Percentiles rank a stretch among this genome's conserved stretches.
Evolutionary conservation across 208 protist species (phyloP).

Genomic region (Leishmania aethiopica): DNA sequence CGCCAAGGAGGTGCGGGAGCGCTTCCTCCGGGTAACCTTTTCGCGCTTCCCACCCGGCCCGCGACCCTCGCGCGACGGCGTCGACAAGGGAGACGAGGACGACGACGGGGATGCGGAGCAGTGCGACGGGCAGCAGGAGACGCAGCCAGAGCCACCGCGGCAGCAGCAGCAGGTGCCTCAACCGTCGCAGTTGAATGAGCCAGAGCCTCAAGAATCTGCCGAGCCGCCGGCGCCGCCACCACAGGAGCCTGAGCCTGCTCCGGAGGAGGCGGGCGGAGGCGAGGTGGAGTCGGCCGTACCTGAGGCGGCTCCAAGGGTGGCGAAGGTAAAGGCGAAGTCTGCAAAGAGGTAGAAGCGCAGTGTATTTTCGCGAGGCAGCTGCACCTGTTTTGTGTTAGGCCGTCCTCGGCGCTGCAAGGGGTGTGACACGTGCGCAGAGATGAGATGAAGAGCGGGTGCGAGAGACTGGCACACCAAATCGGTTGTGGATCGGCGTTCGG

Average conservation of each 20-base stretch:
- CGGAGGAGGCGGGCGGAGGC: background rate
- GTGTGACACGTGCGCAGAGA: background rate
- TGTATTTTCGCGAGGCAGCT: background rate
- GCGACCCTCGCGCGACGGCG: conserved; percentile 26
- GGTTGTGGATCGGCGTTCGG: background rate
- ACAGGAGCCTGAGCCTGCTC: background rate
- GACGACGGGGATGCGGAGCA: conserved; percentile 4
- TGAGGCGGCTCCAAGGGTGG: background rate
- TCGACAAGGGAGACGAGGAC: conserved; percentile 23
- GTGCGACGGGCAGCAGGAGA: background rate
- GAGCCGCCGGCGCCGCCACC: background rate
- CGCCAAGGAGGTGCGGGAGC: conserved; percentile 61
- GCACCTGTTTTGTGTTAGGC: background rate
- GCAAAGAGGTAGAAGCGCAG: background rate
- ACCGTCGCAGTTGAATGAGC: background rate
- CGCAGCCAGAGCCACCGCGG: background rate
- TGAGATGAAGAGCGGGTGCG: background rate
- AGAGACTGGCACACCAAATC: background rate
- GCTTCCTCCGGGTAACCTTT: conserved; percentile 82
- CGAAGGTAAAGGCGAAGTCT: conserved; percentile 2
- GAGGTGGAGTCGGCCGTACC: background rate
- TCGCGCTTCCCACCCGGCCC: conserved; percentile 78
- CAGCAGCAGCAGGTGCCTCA: background rate
- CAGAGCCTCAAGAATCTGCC: background rate
- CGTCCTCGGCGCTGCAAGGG: background rate